Conservation (phyloP, 768 basidiomycete species). For the Rhodosporidiobolus odoratus region DNA sequence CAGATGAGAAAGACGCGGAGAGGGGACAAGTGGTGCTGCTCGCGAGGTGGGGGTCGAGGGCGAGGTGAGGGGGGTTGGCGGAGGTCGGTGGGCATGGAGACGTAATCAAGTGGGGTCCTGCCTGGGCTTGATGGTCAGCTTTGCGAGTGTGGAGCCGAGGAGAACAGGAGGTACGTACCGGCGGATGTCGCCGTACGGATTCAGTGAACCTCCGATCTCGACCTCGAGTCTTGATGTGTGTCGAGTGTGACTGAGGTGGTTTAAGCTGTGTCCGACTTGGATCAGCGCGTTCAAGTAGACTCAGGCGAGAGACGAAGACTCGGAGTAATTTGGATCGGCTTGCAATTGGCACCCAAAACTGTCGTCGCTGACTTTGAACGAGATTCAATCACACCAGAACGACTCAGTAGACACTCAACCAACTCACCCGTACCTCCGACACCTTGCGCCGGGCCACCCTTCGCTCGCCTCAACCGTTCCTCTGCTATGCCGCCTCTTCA, state of each 20-base stretch:
- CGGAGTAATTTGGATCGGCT: no score
- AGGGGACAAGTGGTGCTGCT: neutral
- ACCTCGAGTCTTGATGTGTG: no score
- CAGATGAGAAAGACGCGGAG: slow-evolving; percentile 16
- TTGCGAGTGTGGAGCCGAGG: neutral
- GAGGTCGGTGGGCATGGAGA: slow-evolving; percentile 22
- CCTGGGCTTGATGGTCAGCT: neutral
- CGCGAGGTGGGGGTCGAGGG: neutral
- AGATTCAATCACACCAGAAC: no score
- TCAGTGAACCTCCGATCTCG: no score
- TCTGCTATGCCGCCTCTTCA: slow-evolving; percentile 14
- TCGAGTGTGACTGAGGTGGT: no score
- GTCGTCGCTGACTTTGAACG: no score
- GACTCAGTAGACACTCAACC: neutral
- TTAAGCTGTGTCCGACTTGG: no score
- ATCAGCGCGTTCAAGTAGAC: no score
- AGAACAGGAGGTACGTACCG: neutral
- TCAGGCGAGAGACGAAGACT: no score
- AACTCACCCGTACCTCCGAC: neutral
- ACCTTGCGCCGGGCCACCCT: neutral
- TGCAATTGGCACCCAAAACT: no score
- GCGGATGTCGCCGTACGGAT: no score
- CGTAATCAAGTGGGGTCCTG: neutral
- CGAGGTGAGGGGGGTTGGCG: neutral
- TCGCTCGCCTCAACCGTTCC: neutral